Evolutionary conservation across 495 filamentous ascomycete genomes (phyloP).

Genomic region (Penicillium turbatum): DNA sequence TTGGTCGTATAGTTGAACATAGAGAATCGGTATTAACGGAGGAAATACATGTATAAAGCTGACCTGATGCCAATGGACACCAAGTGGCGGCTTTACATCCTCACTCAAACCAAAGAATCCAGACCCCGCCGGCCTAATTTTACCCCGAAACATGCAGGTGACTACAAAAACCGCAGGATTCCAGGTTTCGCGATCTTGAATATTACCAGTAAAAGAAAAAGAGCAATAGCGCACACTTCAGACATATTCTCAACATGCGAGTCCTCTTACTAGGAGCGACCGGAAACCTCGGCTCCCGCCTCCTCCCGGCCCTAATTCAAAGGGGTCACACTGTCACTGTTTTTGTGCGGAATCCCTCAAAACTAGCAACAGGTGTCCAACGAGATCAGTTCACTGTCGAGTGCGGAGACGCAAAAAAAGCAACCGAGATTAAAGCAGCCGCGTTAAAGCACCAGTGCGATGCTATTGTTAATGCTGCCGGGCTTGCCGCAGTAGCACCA

Average conservation of each 20-base stretch:
- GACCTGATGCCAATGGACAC: too few species aligned
- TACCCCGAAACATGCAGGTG: too few species aligned
- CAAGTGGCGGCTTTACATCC: too few species aligned
- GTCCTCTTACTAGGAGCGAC: conserved; percentile 44
- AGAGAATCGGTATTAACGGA: too few species aligned
- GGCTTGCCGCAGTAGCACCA: conserved; percentile 23
- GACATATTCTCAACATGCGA: conserved; percentile 23
- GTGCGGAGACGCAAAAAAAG: conserved; percentile 36
- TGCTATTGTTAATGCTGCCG: conserved; percentile 39
- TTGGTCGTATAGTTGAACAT: too few species aligned
- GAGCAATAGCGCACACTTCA: too few species aligned
- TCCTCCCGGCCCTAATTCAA: conserved; percentile 36
- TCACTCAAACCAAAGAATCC: too few species aligned
- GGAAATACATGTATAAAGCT: too few species aligned
- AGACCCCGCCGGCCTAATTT: too few species aligned
- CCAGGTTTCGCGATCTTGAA: too few species aligned
- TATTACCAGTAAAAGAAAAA: too few species aligned
- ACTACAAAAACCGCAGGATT: too few species aligned
- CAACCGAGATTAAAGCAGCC: conserved; percentile 27
- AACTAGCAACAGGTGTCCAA: conserved; percentile 25
- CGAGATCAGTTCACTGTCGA: conserved; percentile 27
- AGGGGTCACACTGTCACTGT: conserved; percentile 35
- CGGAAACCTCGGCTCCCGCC: conserved; percentile 39
- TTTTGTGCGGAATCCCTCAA: conserved; percentile 36
- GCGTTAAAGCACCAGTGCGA: conserved; percentile 32